These are phyloP conservation scores for Aspergillus piperis DNA, from an alignment of 2,329 filamentous ascomycete genomes.

Conservation along the genomic window DNA sequence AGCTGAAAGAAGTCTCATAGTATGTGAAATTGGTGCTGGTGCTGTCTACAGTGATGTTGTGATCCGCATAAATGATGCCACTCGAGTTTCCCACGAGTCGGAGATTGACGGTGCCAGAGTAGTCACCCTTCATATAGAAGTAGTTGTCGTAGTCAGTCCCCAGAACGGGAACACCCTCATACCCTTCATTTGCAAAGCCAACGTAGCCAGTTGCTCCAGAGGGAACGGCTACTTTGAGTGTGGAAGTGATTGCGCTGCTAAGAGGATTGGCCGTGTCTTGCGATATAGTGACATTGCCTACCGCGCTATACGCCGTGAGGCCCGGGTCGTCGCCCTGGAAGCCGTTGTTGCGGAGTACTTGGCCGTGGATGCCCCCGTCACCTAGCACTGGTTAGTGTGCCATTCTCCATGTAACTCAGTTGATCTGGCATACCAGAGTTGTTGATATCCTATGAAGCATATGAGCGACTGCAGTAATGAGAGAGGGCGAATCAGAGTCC, in stretches of 20 bases:
- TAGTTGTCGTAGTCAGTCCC: conserved; percentile 30
- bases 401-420: background rate
- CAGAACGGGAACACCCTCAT: conserved; percentile 32
- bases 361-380: conserved; percentile 37
- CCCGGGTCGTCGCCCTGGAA: conserved; percentile 33
- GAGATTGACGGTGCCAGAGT: conserved; percentile 27
- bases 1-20: conserved; percentile 27
- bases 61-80: conserved; percentile 28
- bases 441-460: conserved; percentile 34
- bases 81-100: conserved; percentile 29
- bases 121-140: conserved; percentile 37
- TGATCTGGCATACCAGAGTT: conserved; percentile 28
- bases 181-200: conserved; percentile 50
- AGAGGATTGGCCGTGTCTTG: conserved; percentile 29
- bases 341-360: conserved; percentile 38
- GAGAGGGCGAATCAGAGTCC: background rate
- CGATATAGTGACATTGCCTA: conserved; percentile 29
- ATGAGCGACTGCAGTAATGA: background rate
- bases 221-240: conserved; percentile 28
- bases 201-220: conserved; percentile 28
- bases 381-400: conserved; percentile 16
- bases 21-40: conserved; percentile 20
- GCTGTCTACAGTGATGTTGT: conserved; percentile 30
- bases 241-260: conserved; percentile 30
- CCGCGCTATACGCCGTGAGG: conserved; percentile 30